These are phyloP conservation scores for Phytophthora agathidicida DNA, from an alignment of 352 stramenopile genomes.

Conservation along the genomic window DNA sequence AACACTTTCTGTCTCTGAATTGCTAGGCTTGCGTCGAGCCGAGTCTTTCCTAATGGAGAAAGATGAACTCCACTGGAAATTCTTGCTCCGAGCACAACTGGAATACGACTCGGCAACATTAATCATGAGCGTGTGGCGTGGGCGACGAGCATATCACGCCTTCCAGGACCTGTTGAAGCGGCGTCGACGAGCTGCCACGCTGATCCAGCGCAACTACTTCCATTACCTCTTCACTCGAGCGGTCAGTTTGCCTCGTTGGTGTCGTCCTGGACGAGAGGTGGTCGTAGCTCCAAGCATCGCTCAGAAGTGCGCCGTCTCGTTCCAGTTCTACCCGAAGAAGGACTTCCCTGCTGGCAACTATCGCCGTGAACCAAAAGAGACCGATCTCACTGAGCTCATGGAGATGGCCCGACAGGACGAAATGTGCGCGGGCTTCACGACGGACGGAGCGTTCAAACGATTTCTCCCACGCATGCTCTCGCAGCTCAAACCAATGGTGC, in stretches of 20 bases:
- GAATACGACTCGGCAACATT: constrained; percentile 48
- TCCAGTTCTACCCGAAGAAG: constrained; percentile 79
- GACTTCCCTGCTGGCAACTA: constrained; percentile 80
- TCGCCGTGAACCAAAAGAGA: constrained; percentile 39
- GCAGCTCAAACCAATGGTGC: constrained; percentile 62
- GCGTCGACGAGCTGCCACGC: constrained; percentile 41
- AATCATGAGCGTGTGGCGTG: constrained; percentile 54
- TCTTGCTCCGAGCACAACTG: constrained; percentile 50
- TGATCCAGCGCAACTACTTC: constrained; percentile 80
- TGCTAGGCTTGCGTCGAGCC: constrained; percentile 55
- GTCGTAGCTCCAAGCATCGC: constrained; percentile 66
- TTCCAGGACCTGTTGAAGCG: constrained; percentile 40
- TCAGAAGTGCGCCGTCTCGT: constrained; percentile 66
- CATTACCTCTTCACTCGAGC: constrained; percentile 72
- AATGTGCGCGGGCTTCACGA: constrained; percentile 71
- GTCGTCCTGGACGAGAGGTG: constrained; percentile 65
- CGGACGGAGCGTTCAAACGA: constrained; percentile 74
- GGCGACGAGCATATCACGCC: constrained; percentile 24
- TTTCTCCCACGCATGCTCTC: constrained; percentile 80
- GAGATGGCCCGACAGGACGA: constrained; percentile 72
- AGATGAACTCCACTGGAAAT: constrained; percentile 63
- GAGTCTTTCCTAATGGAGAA: constrained; percentile 72
- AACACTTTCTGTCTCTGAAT: constrained; percentile 34
- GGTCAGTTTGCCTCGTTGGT: constrained; percentile 62
- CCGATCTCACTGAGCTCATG: constrained; percentile 52